Percentiles rank a stretch among this genome's conserved stretches.
Evolutionary conservation across 352 stramenopile genomes (phyloP).

Genomic region (Peronospora belbahrii): DNA sequence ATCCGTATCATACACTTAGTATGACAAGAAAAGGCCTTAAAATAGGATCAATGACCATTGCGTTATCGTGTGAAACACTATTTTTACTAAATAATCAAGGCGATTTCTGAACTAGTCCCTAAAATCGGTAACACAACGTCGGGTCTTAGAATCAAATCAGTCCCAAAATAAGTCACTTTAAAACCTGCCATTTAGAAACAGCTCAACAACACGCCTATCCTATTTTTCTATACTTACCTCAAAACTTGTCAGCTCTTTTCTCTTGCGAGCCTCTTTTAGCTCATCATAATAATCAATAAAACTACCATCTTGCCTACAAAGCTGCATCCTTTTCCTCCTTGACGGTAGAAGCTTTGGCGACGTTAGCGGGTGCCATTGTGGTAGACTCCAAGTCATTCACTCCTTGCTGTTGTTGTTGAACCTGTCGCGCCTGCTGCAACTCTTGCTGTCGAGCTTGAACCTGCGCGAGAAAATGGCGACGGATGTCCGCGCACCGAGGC

Average conservation of each 20-base stretch:
- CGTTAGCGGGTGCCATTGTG: background rate
- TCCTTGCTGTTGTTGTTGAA: conserved; percentile 27
- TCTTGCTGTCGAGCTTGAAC: conserved; percentile 70
- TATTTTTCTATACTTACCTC: conserved; percentile 30
- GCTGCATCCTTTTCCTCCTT: conserved; percentile 21
- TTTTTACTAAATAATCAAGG: too few relatives aligned
- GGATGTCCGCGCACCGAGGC: conserved; percentile 79
- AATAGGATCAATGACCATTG: too few relatives aligned
- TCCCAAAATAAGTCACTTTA: conserved; percentile 30
- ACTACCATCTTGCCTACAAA: conserved; percentile 4
- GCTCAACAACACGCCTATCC: conserved; percentile 17
- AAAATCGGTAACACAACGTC: too few relatives aligned
- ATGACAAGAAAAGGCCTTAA: too few relatives aligned
- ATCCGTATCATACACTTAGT: too few relatives aligned
- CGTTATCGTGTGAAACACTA: too few relatives aligned
- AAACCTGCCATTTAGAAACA: too few relatives aligned
- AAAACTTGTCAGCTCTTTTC: background rate
- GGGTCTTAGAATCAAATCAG: conserved; percentile 2
- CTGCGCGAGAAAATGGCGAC: conserved; percentile 73
- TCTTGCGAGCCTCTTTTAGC: background rate
- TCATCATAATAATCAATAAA: background rate
- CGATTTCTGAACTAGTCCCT: too few relatives aligned
- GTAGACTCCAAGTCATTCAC: background rate
- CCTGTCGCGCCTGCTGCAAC: conserved; percentile 34
- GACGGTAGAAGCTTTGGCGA: background rate